Evolutionary conservation across 2,329 filamentous ascomycete species (phyloP).

Genomic region (Aspergillus aculeatinus): DNA sequence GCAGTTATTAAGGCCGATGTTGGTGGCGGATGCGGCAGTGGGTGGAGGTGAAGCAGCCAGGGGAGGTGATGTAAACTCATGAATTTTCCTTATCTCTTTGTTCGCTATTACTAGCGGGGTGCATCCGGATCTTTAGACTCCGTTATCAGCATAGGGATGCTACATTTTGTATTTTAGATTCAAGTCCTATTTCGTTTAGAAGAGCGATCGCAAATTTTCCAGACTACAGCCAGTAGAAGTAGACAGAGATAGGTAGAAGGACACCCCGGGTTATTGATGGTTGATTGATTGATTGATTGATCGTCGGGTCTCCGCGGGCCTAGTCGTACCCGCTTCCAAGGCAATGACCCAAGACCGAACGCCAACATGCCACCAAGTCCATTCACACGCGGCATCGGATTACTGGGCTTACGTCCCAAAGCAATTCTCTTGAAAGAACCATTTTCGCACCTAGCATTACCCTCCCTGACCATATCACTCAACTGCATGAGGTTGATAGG

Average conservation of each 20-base stretch:
- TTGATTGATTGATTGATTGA: not conserved
- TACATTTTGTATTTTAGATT: constrained; percentile 1
- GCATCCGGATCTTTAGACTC: not conserved
- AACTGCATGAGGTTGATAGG: constrained; percentile 27
- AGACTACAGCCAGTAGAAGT: not conserved
- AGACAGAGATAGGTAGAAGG: not conserved
- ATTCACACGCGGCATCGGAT: constrained; percentile 12
- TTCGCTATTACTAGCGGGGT: constrained; percentile 2
- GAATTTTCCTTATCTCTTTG: not conserved
- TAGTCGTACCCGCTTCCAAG: constrained; percentile 20
- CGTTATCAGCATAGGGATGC: not conserved
- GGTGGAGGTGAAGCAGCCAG: not conserved
- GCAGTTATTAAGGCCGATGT: constrained; percentile 29
- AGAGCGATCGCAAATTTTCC: not conserved
- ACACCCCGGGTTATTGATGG: not conserved
- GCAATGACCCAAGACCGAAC: constrained; percentile 14
- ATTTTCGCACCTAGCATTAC: not conserved
- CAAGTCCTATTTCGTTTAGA: not conserved
- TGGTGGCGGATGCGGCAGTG: constrained; percentile 6
- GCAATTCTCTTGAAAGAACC: not conserved
- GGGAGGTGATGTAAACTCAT: constrained; percentile 12
- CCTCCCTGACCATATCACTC: not conserved
- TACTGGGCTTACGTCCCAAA: constrained; percentile 6
- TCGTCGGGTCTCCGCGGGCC: constrained; percentile 15
- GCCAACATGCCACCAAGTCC: constrained; percentile 22